These are phyloP conservation scores for Fonsecaea multimorphosa DNA, from an alignment of 2,329 filamentous ascomycete species.

Conservation along the genomic window DNA sequence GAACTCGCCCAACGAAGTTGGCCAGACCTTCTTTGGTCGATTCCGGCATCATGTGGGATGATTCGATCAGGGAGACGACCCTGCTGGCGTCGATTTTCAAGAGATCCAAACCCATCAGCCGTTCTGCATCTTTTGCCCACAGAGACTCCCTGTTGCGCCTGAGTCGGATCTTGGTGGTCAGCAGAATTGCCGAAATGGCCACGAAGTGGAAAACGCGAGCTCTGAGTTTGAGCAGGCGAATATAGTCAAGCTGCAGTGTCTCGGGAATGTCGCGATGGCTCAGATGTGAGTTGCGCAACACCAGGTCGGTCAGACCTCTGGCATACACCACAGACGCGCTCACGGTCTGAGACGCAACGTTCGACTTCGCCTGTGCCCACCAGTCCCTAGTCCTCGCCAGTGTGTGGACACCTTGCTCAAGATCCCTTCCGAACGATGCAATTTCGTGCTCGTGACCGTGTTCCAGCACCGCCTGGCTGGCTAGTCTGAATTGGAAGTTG, in stretches of 20 bases:
- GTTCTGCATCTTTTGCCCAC: conserved; percentile 67
- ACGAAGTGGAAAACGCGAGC: conserved; percentile 63
- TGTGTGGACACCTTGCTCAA: conserved; percentile 58
- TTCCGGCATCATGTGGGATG: conserved; percentile 56
- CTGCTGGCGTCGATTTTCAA: conserved; percentile 46
- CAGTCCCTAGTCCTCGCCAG: conserved; percentile 59
- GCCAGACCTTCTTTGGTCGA: conserved; percentile 53
- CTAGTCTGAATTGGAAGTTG: conserved; percentile 68
- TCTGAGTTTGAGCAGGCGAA: conserved; percentile 60
- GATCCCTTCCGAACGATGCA: conserved; percentile 62
- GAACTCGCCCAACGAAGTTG: conserved; percentile 58
- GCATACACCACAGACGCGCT: conserved; percentile 57
- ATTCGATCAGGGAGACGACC: conserved; percentile 55
- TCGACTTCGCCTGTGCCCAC: conserved; percentile 39
- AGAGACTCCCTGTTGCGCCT: conserved; percentile 68
- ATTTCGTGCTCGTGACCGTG: conserved; percentile 68
- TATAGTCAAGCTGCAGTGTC: conserved; percentile 63
- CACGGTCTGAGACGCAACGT: conserved; percentile 13
- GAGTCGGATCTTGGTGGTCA: conserved; percentile 70
- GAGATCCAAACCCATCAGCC: conserved; percentile 60
- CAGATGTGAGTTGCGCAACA: conserved; percentile 58
- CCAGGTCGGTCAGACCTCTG: conserved; percentile 64
- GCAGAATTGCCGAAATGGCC: conserved; percentile 65
- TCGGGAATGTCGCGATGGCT: conserved; percentile 63
- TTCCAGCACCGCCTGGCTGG: conserved; percentile 65